phyloP scores from a whole-genome alignment of 192 early-diverging fungal species.

The Podila epicladia region DNA sequence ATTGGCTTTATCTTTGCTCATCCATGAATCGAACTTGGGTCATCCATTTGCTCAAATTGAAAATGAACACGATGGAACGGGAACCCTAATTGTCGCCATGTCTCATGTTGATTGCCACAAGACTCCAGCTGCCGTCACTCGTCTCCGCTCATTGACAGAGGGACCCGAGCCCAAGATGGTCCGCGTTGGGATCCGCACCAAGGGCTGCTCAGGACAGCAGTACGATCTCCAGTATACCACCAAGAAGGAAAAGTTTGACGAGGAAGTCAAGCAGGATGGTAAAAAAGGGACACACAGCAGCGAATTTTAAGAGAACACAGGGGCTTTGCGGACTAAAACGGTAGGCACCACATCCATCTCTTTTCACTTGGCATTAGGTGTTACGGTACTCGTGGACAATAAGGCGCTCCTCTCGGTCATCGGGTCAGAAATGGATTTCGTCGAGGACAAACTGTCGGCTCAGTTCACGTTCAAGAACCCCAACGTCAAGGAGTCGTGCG shows the following conservation, averaged over 20 bases:
- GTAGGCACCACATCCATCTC: background rate
- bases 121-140: constrained; percentile 84
- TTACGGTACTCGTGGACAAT: constrained; percentile 95
- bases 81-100: too few relatives aligned
- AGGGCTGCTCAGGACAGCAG: constrained; percentile 94
- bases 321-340: background rate
- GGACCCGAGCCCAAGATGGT: constrained; percentile 74
- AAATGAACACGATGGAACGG: too few relatives aligned
- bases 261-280: constrained; percentile 96
- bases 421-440: constrained; percentile 98
- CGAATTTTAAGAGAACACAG: background rate
- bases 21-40: too few relatives aligned
- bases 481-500: constrained; percentile 96
- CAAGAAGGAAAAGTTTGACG: constrained; percentile 86
- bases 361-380: constrained; percentile 62
- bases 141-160: constrained; percentile 69
- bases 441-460: constrained; percentile 87
- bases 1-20: too few relatives aligned
- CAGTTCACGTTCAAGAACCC: constrained; percentile 99
- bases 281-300: constrained; percentile 8
- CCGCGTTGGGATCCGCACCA: constrained; percentile 91
- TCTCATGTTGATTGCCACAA: constrained; percentile 19
- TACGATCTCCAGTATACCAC: constrained; percentile 88
- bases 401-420: constrained; percentile 96
- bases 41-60: too few relatives aligned